Evolutionary conservation across 2,329 filamentous ascomycete species (phyloP), one percentile per base, ranked within the genome.

Genomic region (Fusarium sterilihyphosum): DNA sequence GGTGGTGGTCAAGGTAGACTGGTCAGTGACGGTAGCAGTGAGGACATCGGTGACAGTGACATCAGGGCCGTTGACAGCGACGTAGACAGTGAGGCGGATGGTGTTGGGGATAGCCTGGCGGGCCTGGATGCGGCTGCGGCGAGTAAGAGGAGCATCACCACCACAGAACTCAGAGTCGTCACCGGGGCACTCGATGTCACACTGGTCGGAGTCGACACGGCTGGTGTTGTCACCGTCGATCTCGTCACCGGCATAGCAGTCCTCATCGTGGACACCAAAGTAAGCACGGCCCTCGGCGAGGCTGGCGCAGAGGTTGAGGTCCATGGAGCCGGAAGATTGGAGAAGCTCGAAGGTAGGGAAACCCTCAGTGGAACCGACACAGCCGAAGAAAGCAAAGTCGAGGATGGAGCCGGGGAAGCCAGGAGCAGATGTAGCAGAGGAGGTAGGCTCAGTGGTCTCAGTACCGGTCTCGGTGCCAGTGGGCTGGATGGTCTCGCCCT

Each of bases 261-360:
- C 59, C 78, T 78, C 46, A 77, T 75, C 70, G 53, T 70, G 65
- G 46, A 77, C 67, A 61, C 77, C 81, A 38, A 82, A 80, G 72
- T 76, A 79, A 24, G 54, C 61, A 22, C 65, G 65, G 47, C 74
- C 71, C 2, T 57, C 56, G 31, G 79, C 81, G 46, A 67, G 72
- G n/a, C 66, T 63, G 17, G 73, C 73, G 53, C 81, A 82, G 6
- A 70, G 47, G 13, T 82, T 74, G 29, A 81, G 56, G 24, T 70
- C 75, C 77, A 78, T 79, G 22, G 67, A 18, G 11, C 38, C 44
- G 9, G 67, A 68, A 5, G 67, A 26, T 4, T 68, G 65, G 7
- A 67, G 33, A 31, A 71, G 71, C 24, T 65, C 43, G 16, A 81
- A 81, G n/a, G 65, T 73, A 12, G 77, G 74, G 69, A 79, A 80